Percentiles rank a stretch among this genome's conserved stretches.
Evolutionary conservation across 2,329 filamentous ascomycete genomes (phyloP).

Genomic region (Emergomyces pasteurianus): DNA sequence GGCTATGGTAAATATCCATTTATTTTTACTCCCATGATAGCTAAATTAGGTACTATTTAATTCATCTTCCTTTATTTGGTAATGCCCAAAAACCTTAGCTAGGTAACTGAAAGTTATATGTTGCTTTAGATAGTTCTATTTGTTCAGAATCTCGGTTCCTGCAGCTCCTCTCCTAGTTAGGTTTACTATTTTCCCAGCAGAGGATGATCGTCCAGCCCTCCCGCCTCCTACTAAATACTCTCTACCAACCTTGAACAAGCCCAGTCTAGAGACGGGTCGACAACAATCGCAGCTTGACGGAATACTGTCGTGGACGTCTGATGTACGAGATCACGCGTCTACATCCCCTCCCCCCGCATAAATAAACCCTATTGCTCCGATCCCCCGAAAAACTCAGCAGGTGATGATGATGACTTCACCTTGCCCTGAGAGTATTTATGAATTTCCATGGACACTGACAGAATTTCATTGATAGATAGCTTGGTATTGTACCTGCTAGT

Average conservation of each 20-base stretch:
- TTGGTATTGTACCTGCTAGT: neutral
- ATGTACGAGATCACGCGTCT: too few species aligned
- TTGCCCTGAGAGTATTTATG: neutral
- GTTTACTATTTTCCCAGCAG: neutral
- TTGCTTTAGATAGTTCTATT: neutral
- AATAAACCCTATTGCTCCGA: neutral
- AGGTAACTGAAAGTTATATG: too few species aligned
- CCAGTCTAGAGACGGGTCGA: neutral
- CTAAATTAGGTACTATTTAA: neutral
- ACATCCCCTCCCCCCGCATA: neutral
- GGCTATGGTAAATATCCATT: neutral
- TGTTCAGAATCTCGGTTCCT: neutral
- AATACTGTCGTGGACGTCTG: neutral
- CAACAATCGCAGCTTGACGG: neutral
- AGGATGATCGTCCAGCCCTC: neutral
- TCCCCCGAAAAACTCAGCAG: neutral
- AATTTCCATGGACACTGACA: neutral
- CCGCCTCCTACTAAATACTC: neutral
- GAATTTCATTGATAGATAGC: neutral
- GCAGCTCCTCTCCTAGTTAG: neutral
- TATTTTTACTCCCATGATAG: neutral
- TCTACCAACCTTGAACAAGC: neutral
- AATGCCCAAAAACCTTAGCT: too few species aligned
- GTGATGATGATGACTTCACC: neutral
- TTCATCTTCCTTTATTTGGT: too few species aligned